Conservation (phyloP, 768 basidiomycete genomes). For the Boletus sensibilis region DNA sequence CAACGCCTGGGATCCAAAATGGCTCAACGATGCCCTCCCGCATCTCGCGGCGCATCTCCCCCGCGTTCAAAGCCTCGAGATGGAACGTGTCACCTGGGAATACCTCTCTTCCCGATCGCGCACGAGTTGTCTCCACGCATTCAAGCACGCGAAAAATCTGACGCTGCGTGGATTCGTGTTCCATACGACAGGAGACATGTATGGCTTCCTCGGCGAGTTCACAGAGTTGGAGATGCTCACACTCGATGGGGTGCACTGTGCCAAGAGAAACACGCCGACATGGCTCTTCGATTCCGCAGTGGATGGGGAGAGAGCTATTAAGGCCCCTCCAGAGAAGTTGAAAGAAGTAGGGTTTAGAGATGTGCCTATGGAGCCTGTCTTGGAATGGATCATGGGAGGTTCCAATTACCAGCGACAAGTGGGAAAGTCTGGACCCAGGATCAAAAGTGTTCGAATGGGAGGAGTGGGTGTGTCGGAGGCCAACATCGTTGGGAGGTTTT, state of each 20-base stretch:
- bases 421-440: slow-evolving; percentile 9
- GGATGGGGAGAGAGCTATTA: slow-evolving; percentile 10
- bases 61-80: slow-evolving; percentile 24
- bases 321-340: slow-evolving; percentile 20
- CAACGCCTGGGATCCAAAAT: slow-evolving; percentile 33
- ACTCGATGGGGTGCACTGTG: slow-evolving; percentile 31
- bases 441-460: slow-evolving; percentile 28
- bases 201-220: slow-evolving; percentile 28
- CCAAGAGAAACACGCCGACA: slow-evolving; percentile 14
- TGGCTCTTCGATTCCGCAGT: slow-evolving; percentile 9
- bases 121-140: slow-evolving; percentile 23
- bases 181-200: slow-evolving; percentile 29
- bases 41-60: slow-evolving; percentile 21
- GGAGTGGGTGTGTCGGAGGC: slow-evolving; percentile 29
- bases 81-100: slow-evolving; percentile 35
- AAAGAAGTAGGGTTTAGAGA: slow-evolving; percentile 29
- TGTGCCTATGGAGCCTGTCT: slow-evolving; percentile 23
- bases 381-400: slow-evolving; percentile 30
- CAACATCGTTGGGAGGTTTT: slow-evolving; percentile 26
- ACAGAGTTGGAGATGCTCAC: slow-evolving; percentile 26
- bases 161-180: slow-evolving; percentile 27
- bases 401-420: slow-evolving; percentile 11
- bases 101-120: slow-evolving; percentile 31
- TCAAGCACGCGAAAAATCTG: slow-evolving; percentile 23
- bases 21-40: slow-evolving; percentile 32